Conservation (phyloP, 148 eudicot species). For the Arctostaphylos glauca region DNA sequence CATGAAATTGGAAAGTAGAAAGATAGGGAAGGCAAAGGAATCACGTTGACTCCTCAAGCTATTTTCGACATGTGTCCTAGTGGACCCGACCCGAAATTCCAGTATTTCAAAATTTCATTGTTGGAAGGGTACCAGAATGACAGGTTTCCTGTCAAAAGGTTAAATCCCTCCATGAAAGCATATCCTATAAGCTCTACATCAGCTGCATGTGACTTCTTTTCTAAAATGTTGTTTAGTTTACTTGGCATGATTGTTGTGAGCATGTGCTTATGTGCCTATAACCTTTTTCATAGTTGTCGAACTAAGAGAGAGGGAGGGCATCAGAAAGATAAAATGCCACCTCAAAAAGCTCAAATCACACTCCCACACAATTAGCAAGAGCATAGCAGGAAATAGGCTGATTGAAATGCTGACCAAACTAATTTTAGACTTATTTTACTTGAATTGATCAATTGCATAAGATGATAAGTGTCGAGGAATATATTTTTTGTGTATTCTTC, state of each 20-base stretch:
- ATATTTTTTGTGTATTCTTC: too few species aligned
- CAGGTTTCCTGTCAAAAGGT: neutral
- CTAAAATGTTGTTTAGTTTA: neutral
- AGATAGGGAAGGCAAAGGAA: too few species aligned
- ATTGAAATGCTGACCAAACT: neutral
- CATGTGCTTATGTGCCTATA: neutral
- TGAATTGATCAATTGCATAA: neutral
- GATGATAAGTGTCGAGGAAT: too few species aligned
- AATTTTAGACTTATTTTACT: neutral
- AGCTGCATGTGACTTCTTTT: neutral
- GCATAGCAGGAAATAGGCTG: neutral
- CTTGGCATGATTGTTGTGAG: neutral
- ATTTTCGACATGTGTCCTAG: neutral
- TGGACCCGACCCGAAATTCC: neutral
- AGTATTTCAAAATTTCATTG: neutral
- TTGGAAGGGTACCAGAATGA: neutral
- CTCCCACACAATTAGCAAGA: neutral
- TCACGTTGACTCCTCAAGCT: too few species aligned
- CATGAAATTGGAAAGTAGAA: too few species aligned
- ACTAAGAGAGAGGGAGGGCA: neutral
- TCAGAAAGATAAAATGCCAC: neutral
- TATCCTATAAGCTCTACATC: neutral
- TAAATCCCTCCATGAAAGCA: neutral
- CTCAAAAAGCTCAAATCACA: neutral
- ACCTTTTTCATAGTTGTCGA: neutral